These are phyloP conservation scores for Myxozyma nipponensis DNA, from an alignment of 805 yeast species.

Conservation along the genomic window DNA sequence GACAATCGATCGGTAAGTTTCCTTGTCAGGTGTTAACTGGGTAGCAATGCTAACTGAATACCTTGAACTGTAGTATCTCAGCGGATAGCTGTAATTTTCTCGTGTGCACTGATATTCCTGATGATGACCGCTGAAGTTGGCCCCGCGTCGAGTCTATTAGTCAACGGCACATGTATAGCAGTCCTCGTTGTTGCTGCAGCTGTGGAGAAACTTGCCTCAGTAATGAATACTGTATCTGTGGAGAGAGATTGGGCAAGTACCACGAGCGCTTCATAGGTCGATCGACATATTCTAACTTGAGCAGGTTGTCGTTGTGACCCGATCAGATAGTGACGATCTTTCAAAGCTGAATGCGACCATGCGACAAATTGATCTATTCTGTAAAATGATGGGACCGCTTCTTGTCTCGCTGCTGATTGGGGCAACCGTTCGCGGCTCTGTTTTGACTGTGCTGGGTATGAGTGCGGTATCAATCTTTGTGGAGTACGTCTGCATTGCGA, in stretches of 20 bases:
- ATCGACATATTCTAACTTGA: background rate
- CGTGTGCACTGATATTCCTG: conserved; percentile 30
- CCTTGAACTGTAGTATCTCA: conserved; percentile 30
- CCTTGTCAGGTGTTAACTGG: background rate
- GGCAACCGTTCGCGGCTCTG: conserved; percentile 30
- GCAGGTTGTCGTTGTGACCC: conserved; percentile 37
- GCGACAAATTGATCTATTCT: conserved; percentile 41
- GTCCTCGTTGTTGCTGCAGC: conserved; percentile 37
- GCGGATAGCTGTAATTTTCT: conserved; percentile 33
- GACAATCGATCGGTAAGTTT: conserved; percentile 34
- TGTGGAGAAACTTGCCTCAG: conserved; percentile 37
- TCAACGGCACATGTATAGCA: conserved; percentile 15
- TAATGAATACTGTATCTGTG: conserved; percentile 40
- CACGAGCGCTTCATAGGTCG: background rate
- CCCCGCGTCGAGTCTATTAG: background rate
- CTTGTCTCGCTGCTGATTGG: conserved; percentile 38
- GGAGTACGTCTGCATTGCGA: conserved; percentile 38
- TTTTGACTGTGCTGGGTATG: conserved; percentile 33
- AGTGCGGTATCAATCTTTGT: conserved; percentile 35
- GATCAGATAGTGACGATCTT: conserved; percentile 31
- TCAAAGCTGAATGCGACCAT: conserved; percentile 37
- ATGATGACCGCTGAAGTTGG: conserved; percentile 20
- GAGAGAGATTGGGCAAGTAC: conserved; percentile 41
- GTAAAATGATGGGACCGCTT: conserved; percentile 42
- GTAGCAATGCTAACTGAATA: background rate